A percentile compares a stretch with the other conserved stretches of the same genome.
phyloP scores from a whole-genome alignment of 2,329 filamentous ascomycete genomes.

The Penicillium griseofulvum region DNA sequence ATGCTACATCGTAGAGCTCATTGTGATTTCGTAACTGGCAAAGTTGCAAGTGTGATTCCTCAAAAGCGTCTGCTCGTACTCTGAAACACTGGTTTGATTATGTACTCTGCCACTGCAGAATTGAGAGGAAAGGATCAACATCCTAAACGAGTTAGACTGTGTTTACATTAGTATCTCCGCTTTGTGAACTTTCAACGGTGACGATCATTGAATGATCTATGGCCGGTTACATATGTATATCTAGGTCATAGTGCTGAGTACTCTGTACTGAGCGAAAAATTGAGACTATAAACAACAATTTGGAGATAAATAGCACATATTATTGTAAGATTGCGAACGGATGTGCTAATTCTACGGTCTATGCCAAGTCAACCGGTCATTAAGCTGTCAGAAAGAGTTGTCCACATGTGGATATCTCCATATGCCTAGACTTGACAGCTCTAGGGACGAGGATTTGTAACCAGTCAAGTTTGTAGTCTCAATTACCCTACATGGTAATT shows the following conservation, averaged over 20 bases:
- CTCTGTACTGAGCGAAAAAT: too few relatives aligned
- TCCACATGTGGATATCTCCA: not conserved
- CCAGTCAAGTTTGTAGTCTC: not conserved
- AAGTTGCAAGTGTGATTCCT: not conserved
- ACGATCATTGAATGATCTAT: conserved; percentile 7
- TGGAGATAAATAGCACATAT: too few relatives aligned
- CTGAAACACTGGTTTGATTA: conserved; percentile 1
- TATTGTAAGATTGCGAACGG: not conserved
- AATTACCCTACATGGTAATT: not conserved
- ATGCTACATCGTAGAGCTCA: not conserved
- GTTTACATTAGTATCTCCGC: not conserved
- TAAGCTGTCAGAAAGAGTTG: not conserved
- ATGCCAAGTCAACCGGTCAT: not conserved
- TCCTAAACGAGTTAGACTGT: not conserved
- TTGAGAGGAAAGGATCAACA: not conserved
- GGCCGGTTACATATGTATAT: not conserved
- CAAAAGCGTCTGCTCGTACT: not conserved
- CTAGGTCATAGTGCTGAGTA: not conserved
- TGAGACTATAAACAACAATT: too few relatives aligned
- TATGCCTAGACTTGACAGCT: not conserved
- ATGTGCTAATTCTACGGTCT: not conserved
- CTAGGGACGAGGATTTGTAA: not conserved
- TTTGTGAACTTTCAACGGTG: conserved; percentile 14
- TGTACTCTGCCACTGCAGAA: not conserved
- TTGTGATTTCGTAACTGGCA: not conserved